Evolutionary conservation across 768 basidiomycete species (phyloP).

Genomic region (Tylopilus balloui): DNA sequence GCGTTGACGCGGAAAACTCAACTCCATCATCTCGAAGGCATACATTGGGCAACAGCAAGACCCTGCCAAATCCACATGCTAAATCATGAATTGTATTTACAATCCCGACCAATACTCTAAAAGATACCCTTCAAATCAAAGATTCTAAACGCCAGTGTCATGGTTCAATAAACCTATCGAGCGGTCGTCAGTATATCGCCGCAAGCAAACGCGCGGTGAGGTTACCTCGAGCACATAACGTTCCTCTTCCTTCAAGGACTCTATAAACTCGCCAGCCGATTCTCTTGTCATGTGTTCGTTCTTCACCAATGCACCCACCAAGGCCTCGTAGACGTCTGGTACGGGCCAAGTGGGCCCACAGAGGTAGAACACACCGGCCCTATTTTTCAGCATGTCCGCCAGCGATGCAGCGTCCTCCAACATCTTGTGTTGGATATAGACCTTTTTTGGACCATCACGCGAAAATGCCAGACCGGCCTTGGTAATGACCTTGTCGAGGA

Average conservation of each 20-base stretch:
- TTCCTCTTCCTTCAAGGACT: conserved; percentile 92
- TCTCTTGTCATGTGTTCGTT: conserved; percentile 61
- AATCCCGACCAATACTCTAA: neutral
- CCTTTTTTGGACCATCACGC: conserved; percentile 86
- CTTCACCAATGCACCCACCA: conserved; percentile 75
- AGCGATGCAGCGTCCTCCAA: conserved; percentile 78
- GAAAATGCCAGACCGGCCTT: conserved; percentile 95
- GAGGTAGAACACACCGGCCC: conserved; percentile 85
- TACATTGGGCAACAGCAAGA: too few species aligned
- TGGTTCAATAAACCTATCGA: conserved; percentile 23
- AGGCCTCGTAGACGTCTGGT: conserved; percentile 92
- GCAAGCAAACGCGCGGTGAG: neutral
- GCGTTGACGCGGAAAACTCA: neutral
- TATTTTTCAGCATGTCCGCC: conserved; percentile 66
- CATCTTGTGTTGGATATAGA: conserved; percentile 99
- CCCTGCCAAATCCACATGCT: neutral
- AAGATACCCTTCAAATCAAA: neutral
- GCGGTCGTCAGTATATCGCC: conserved; percentile 1
- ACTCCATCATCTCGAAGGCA: neutral
- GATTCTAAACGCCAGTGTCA: neutral
- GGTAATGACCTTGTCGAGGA: conserved; percentile 78
- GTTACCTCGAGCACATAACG: conserved; percentile 90
- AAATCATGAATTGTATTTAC: neutral
- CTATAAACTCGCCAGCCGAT: conserved; percentile 75
- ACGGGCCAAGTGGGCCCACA: conserved; percentile 99